Base-by-base conservation (phyloP, 73 alveolate species). In the Paramecium tetraurelia region DNA sequence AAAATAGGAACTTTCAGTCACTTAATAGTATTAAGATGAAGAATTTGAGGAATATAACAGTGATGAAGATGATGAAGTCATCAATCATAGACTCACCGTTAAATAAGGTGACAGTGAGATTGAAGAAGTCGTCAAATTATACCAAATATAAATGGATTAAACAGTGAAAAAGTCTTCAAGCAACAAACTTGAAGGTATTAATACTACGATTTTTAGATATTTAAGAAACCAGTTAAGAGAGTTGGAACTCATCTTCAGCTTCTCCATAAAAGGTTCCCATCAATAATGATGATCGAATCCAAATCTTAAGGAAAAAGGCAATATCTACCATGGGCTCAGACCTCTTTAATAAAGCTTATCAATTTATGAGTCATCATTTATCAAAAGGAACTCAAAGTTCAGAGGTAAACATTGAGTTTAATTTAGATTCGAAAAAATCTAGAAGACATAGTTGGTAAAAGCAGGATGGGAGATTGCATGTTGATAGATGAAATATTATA, bases 1-100 rank as follows among this genome's bases (percentile, higher is more conserved):
- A 27, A 20, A 44, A 3, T 43, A 80, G 38, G 90, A 80, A 46
- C 24, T 80, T n/a, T 80, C 90, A 4, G 90, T 80, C 24, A 80
- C 90, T 8, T 46, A 80, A 48, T 44, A 80, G 46, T 80, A 80
- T 80, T 14, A 46, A 41, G 75, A 46, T 80, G 90, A 80, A 41
- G 76, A 41, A 80, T 80, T 80, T 46, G 90, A 80, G 22, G 90
- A 80, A 80, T 80, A 80, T 24, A 80, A 80, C 46, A 80, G 90
- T 48, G 90, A 80, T 80, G 90, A 80, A 1, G 90, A 80, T 16
- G 24, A 43, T 8, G 76, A 80, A 80, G 43, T 40, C 3, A 72
- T 33, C 11, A 46, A 80, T 20, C 76, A 80, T 27, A 21, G 90
- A 44, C 46, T 80, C 7, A 80, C 90, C 24, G 90, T 80, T 24